phyloP scores from a whole-genome alignment of 73 alveolate genomes.

The Tetrahymena elliotti region DNA sequence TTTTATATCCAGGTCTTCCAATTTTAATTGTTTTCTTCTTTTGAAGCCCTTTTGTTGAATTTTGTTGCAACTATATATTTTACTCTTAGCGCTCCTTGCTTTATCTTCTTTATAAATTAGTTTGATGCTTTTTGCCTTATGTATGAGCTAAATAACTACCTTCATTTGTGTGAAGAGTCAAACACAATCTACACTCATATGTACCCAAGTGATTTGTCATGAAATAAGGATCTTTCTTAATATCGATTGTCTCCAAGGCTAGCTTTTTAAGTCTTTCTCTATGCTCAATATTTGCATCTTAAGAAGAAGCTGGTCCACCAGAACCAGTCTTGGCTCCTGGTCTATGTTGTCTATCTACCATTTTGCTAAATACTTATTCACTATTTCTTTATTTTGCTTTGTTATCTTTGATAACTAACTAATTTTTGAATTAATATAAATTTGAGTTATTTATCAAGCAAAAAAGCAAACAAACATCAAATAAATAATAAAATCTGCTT shows the following conservation, averaged over 20 bases:
- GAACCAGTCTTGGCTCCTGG: constrained; percentile 87
- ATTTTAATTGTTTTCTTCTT: constrained; percentile 79
- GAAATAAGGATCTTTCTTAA: constrained; percentile 97
- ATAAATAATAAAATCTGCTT: no score
- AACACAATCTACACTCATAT: constrained; percentile 98
- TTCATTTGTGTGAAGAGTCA: constrained; percentile 98
- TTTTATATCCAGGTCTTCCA: constrained; percentile 99
- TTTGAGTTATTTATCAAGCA: no score
- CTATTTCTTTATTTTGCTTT: neutral
- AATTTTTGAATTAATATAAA: no score
- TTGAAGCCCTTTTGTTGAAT: constrained; percentile 48
- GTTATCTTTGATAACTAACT: neutral
- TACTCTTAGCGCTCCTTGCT: constrained; percentile 74
- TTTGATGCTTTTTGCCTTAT: constrained; percentile 98
- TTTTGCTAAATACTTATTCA: neutral
- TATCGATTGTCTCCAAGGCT: constrained; percentile 97
- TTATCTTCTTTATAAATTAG: constrained; percentile 86
- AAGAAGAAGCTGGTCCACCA: constrained; percentile 81
- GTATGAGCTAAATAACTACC: constrained; percentile 97
- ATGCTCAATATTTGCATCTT: constrained; percentile 80
- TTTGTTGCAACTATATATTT: constrained; percentile 61
- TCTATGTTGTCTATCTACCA: constrained; percentile 80
- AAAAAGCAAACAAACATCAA: neutral
- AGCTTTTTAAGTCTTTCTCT: constrained; percentile 90
- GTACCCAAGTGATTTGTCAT: constrained; percentile 97